phyloP scores from a whole-genome alignment of 2,329 filamentous ascomycete genomes.

The Aspergillus caelatus region DNA sequence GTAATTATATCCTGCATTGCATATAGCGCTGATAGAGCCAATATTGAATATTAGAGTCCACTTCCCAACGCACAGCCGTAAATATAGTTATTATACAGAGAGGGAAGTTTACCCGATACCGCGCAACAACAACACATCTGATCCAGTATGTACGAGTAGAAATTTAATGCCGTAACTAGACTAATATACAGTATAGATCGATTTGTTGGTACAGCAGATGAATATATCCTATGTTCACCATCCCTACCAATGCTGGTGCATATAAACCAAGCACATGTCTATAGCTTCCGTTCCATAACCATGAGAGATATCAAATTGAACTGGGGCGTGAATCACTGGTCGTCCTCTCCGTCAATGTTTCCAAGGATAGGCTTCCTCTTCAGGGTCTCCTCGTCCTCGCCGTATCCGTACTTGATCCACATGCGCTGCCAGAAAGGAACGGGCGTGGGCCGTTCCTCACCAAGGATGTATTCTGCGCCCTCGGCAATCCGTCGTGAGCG shows the following conservation, averaged over 20 bases:
- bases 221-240: neutral
- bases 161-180: slow-evolving; percentile 8
- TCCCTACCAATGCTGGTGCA: slow-evolving; percentile 2
- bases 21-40: neutral
- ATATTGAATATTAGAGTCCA: neutral
- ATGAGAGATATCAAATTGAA: neutral
- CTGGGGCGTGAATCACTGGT: slow-evolving; percentile 13
- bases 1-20: neutral
- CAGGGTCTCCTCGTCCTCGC: slow-evolving; percentile 42
- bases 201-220: slow-evolving; percentile 9
- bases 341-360: slow-evolving; percentile 41
- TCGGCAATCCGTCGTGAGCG: slow-evolving; percentile 65
- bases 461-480: slow-evolving; percentile 70
- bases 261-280: neutral
- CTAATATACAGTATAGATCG: slow-evolving; percentile 15
- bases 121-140: neutral
- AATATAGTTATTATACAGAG: too few species aligned
- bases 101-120: neutral
- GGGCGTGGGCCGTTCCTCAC: slow-evolving; percentile 53
- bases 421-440: slow-evolving; percentile 42
- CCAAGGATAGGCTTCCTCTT: slow-evolving; percentile 44
- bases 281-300: neutral
- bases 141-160: slow-evolving; percentile 3
- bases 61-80: neutral
- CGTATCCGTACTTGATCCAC: slow-evolving; percentile 46